Conservation (phyloP, 345 rosid genomes). For the Ceriops decandra region DNA sequence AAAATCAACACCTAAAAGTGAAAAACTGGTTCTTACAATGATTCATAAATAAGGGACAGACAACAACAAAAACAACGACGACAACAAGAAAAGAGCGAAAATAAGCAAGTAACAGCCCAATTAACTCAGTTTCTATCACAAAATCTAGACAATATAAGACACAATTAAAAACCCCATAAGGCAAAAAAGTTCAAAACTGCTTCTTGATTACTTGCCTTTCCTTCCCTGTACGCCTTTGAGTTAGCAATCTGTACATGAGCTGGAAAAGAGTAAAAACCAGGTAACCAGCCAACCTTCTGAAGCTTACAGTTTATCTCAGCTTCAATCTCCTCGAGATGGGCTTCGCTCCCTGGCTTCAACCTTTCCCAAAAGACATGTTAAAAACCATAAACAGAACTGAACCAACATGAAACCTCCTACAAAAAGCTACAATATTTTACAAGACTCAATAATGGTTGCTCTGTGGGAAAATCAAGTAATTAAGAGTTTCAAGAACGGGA, state of each 20-base stretch:
- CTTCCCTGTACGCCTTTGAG: conserved; percentile 64
- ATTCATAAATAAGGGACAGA: background rate
- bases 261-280: conserved; percentile 72
- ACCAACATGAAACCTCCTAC: conserved; percentile 1
- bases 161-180: background rate
- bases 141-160: background rate
- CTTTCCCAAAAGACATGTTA: conserved; percentile 28
- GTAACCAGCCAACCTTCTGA: conserved; percentile 61
- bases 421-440: background rate
- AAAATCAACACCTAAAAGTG: background rate
- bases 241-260: conserved; percentile 68
- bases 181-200: background rate
- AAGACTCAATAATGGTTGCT: background rate
- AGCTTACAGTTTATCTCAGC: conserved; percentile 63
- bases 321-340: conserved; percentile 48
- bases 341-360: conserved; percentile 72
- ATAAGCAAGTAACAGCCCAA: background rate
- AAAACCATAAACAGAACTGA: background rate
- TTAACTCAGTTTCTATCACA: background rate
- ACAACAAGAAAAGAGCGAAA: background rate
- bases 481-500: too few species aligned
- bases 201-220: conserved; percentile 44
- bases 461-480: background rate
- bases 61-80: background rate
- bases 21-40: background rate